These are phyloP conservation scores for Adansonia digitata DNA, from an alignment of 345 rosid genomes.

Conservation along the genomic window DNA sequence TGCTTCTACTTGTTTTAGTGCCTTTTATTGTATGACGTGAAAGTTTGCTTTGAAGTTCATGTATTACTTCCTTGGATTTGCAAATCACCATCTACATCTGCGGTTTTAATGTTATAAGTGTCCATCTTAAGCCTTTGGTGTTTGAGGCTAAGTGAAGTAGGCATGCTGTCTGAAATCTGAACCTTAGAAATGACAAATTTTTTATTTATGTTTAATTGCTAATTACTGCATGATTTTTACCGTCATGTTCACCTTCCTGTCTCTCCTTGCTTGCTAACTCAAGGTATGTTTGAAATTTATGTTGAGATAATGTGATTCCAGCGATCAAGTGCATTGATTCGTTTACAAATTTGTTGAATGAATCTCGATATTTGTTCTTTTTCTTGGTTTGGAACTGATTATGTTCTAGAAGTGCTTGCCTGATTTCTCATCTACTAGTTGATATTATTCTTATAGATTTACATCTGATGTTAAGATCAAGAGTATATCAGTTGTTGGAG, in stretches of 20 bases:
- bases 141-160: background rate
- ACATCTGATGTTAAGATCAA: constrained; percentile 96
- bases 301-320: background rate
- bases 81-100: background rate
- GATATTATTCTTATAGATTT: constrained; percentile 46
- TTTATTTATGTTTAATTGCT: background rate
- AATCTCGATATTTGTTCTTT: background rate
- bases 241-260: background rate
- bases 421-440: background rate
- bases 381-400: background rate
- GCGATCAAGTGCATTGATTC: background rate
- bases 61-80: background rate
- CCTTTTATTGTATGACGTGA: background rate
- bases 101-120: background rate
- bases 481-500: constrained; percentile 87
- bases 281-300: background rate
- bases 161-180: background rate
- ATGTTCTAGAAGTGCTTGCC: background rate
- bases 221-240: background rate
- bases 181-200: background rate
- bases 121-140: background rate
- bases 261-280: background rate
- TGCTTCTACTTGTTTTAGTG: background rate
- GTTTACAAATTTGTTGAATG: background rate
- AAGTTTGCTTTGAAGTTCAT: background rate